A percentile compares a stretch with the other conserved stretches of the same genome.
Conservation (phyloP, 2,329 filamentous ascomycete genomes). For the Aschersonia sp. region DNA sequence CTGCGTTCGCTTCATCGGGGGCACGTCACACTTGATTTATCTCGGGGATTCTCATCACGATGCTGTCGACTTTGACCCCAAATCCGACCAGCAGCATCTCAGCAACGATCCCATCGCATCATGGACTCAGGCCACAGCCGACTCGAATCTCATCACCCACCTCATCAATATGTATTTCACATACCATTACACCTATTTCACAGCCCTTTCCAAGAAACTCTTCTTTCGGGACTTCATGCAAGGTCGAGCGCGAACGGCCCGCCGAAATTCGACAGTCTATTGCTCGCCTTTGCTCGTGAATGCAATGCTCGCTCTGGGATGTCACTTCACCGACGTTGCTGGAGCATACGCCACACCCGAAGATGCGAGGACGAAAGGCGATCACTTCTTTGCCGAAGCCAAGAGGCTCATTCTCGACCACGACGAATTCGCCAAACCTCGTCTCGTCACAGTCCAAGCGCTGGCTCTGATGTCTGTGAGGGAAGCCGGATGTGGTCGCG, state of each 20-base stretch:
- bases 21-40: slow-evolving; percentile 86
- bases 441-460: slow-evolving; percentile 81
- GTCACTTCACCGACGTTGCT: slow-evolving; percentile 72
- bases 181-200: slow-evolving; percentile 96
- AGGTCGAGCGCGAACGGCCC: slow-evolving; percentile 44
- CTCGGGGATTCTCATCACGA: slow-evolving; percentile 36
- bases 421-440: slow-evolving; percentile 83
- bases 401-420: slow-evolving; percentile 81
- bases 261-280: slow-evolving; percentile 46
- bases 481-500: slow-evolving; percentile 85
- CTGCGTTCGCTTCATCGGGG: slow-evolving; percentile 79
- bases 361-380: slow-evolving; percentile 75
- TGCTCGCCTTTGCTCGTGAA: slow-evolving; percentile 87
- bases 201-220: slow-evolving; percentile 69
- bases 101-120: slow-evolving; percentile 60
- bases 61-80: slow-evolving; percentile 21
- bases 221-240: slow-evolving; percentile 76
- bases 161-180: slow-evolving; percentile 96
- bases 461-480: slow-evolving; percentile 90
- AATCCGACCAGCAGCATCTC: slow-evolving; percentile 29
- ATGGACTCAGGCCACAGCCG: slow-evolving; percentile 78
- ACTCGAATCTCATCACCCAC: slow-evolving; percentile 66
- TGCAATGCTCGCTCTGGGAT: slow-evolving; percentile 82
- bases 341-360: slow-evolving; percentile 57
- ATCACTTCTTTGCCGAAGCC: slow-evolving; percentile 91